These are phyloP conservation scores for Termitomyces sp. DNA, from an alignment of 768 basidiomycete genomes.

Conservation along the genomic window DNA sequence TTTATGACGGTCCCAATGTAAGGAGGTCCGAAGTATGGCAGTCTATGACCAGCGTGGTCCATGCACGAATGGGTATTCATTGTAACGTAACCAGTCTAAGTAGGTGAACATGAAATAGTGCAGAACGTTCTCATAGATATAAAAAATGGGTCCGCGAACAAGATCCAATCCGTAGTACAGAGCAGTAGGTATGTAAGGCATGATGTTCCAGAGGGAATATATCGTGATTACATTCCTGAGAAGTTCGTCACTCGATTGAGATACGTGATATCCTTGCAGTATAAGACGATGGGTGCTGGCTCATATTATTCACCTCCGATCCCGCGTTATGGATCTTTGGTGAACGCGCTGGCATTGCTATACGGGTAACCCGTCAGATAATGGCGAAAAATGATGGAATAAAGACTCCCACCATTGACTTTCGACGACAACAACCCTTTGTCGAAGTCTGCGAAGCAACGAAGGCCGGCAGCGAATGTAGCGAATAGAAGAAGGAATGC, in stretches of 20 bases:
- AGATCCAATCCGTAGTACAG: not conserved
- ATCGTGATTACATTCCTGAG: not conserved
- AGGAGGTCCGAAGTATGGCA: too few species aligned
- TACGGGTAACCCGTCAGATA: slow-evolving; percentile 27
- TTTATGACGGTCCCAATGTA: too few species aligned
- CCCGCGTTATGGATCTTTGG: slow-evolving; percentile 34
- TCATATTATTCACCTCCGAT: slow-evolving; percentile 35
- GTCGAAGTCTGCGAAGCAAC: slow-evolving; percentile 80
- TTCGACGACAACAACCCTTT: slow-evolving; percentile 73
- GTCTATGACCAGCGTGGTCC: too few species aligned
- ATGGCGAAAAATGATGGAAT: slow-evolving; percentile 16
- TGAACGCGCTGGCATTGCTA: slow-evolving; percentile 45
- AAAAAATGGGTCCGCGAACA: not conserved
- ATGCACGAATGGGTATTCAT: too few species aligned
- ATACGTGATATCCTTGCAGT: slow-evolving; percentile 53
- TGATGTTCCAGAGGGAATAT: not conserved
- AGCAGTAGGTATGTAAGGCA: slow-evolving; percentile 6
- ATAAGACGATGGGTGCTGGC: slow-evolving; percentile 43
- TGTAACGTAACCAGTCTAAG: not conserved
- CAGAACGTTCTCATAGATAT: not conserved
- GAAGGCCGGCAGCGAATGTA: slow-evolving; percentile 73
- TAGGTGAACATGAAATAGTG: not conserved
- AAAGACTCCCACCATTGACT: slow-evolving; percentile 58
- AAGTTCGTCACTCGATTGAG: slow-evolving; percentile 63
- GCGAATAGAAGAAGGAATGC: slow-evolving; percentile 69